Base-by-base conservation (phyloP, 306 rosid genomes). In the Geum urbanum region DNA sequence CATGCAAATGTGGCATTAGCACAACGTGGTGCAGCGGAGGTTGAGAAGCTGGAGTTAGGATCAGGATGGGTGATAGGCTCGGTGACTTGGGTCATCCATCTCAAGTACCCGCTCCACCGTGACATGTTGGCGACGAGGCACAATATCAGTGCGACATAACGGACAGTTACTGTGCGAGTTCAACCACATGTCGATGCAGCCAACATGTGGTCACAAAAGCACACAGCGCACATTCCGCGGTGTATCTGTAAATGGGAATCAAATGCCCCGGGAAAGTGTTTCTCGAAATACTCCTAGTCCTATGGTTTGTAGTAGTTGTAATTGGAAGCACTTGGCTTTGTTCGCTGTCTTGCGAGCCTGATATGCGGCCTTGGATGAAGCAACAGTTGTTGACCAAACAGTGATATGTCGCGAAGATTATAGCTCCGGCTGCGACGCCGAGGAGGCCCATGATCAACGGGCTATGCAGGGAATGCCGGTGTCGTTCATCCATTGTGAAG, bases 121-220 rank as follows among this genome's bases (percentile, higher is more conserved):
- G n/a, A 60, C 24, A 14, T 60, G 65, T 60, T 60, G 46, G 24
- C 65, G 46, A 20, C 47, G 45, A 43, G 73, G 64, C 5, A 67
- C 9, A 47, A 63, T 41, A 27, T 50, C 55, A 18, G 79, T 70
- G 9, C 79, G 69, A 68, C 74, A 75, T n/a, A 68, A 43, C 1
- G 79, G 79, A 40, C 79, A 75, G 18, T 40, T 75, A 1, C 74
- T 58, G 48, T 59, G 55, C 13, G 55, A 49, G n/a, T 5, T 49
- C 13, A 75, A 18, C 74, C 74, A 75, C 55, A 55, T 5, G 46
- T 75, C 79, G 27, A 75, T 59, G 20, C 79, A 75, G 9, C 63
- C 35, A 0, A 50, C 79, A 68, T 75, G n/a, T n/a, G n/a, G 40
- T 75, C 79, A 8, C 55, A 22, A 63, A 68, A 75, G 32, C 79